Conservation (phyloP, 2,329 filamentous ascomycete genomes). For the Volutella citrinella region DNA sequence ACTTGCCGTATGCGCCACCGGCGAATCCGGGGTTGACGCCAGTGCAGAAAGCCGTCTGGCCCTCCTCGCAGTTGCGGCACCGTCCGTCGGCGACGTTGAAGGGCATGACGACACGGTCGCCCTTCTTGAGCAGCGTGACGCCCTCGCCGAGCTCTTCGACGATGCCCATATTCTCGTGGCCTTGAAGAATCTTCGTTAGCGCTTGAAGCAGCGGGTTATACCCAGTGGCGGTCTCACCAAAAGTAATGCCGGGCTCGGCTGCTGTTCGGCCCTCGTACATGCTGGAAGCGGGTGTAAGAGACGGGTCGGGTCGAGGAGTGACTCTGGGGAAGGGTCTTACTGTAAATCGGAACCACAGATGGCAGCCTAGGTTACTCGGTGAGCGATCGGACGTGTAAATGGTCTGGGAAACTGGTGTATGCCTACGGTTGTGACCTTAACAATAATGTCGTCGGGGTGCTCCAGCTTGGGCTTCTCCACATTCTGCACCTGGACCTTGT, state of each 20-base stretch:
- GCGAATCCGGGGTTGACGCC: slow-evolving; percentile 43
- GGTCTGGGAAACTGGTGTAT: neutral
- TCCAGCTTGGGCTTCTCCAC: slow-evolving; percentile 56
- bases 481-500: slow-evolving; percentile 61
- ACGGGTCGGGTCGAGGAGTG: neutral
- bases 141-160: slow-evolving; percentile 54
- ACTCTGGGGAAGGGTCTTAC: slow-evolving; percentile 20
- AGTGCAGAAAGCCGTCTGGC: slow-evolving; percentile 63
- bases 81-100: slow-evolving; percentile 64
- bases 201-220: too few species aligned
- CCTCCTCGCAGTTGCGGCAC: slow-evolving; percentile 63
- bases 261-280: slow-evolving; percentile 67
- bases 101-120: slow-evolving; percentile 62
- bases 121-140: slow-evolving; percentile 59
- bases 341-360: slow-evolving; percentile 54
- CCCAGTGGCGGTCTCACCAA: slow-evolving; percentile 39
- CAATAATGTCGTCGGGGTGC: slow-evolving; percentile 62
- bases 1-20: slow-evolving; percentile 31
- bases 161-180: slow-evolving; percentile 60
- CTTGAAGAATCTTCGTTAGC: slow-evolving; percentile 11
- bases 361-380: slow-evolving; percentile 31
- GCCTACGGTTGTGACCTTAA: slow-evolving; percentile 63
- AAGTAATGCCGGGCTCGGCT: slow-evolving; percentile 59
- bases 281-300: slow-evolving; percentile 34
- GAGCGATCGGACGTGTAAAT: neutral